phyloP scores from a whole-genome alignment of 108 stramenopile species.

The Pinguiococcus pyrenoidosus region DNA sequence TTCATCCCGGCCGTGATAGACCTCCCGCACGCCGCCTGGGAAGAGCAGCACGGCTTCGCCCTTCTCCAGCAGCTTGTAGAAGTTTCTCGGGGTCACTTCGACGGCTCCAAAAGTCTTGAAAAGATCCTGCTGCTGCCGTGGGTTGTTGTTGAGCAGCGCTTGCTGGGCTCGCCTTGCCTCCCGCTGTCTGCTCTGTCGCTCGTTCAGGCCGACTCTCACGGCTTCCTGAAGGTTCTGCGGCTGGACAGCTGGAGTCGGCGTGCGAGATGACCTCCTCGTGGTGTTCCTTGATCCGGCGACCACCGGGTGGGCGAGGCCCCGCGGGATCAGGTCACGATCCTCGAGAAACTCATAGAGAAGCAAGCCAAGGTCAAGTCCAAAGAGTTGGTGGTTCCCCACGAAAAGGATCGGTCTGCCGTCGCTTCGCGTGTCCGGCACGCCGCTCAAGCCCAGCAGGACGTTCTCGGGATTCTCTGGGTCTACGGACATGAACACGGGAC shows the following conservation, averaged over 20 bases:
- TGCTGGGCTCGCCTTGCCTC: neutral
- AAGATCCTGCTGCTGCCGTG: neutral
- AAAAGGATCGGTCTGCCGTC: conserved; percentile 63
- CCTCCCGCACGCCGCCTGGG: conserved; percentile 79
- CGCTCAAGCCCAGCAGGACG: too few relatives aligned
- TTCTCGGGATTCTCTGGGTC: too few relatives aligned
- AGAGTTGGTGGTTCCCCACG: conserved; percentile 76
- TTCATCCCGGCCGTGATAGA: conserved; percentile 56
- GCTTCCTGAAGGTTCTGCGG: too few relatives aligned
- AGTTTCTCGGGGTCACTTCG: conserved; percentile 70
- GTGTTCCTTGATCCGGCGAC: conserved; percentile 37
- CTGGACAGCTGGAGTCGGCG: too few relatives aligned
- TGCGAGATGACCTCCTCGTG: neutral
- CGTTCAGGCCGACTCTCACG: too few relatives aligned
- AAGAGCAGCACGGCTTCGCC: conserved; percentile 66
- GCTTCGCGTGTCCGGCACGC: too few relatives aligned
- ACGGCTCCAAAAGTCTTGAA: conserved; percentile 76
- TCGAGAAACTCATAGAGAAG: conserved; percentile 52
- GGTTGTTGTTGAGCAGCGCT: neutral
- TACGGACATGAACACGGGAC: too few relatives aligned
- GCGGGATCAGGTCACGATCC: conserved; percentile 38
- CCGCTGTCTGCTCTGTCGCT: conserved; percentile 16
- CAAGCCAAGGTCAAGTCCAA: conserved; percentile 53
- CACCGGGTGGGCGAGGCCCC: conserved; percentile 69
- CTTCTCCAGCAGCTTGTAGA: conserved; percentile 64